Evolutionary conservation across 768 basidiomycete species (phyloP), one percentile per base, ranked within the genome.

Genomic region (Boletellus sp.): DNA sequence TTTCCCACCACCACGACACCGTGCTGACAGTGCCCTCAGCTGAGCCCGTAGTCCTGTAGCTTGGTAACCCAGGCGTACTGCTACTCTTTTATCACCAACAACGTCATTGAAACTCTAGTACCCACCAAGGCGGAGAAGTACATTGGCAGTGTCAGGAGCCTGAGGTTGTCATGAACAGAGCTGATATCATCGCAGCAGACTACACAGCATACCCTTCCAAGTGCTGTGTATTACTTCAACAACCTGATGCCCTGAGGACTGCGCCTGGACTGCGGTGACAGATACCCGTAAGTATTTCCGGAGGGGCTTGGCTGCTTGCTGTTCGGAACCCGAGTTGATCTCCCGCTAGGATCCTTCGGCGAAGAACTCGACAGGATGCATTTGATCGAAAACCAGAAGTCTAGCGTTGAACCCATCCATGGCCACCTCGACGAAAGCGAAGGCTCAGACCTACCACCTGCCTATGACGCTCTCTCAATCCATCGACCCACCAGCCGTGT

Each of bases 381-480:
- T 16, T 6, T 17, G 31, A 13, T 12, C 17, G 26, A 26, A 36
- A 23, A 46, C 22, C 45, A 42, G 35, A 49, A 45, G 33, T 10
- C 38, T 4, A n/a, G 38, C 12, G 13, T 22, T 6, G 31, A 46
- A 13, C 26, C 38, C n/a, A 5, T 24, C 19, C 26, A 12, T 26
- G 41, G 38, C 24, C 11, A 1, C 15, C 13, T 13, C 20, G 20
- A 41, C 19, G 22, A 24, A 5, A 8, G 16, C 19, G 24, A 7
- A 13, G 31, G n/a, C 7, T 28, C 26, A 10, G 55, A 55, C 22
- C 47, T 19, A 1, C 57, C 58, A 11, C 61, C 58, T 9, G 50
- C 61, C 44, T 57, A 63, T 12, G 51, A 60, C 26, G 42, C 51
- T 4, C 28, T 50, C 20, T 41, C 34, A 7, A 16, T 46, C 17